Percentiles rank a stretch among this genome's conserved stretches.
phyloP scores from a whole-genome alignment of 78 protist genomes.

The Emiliania huxleyi region DNA sequence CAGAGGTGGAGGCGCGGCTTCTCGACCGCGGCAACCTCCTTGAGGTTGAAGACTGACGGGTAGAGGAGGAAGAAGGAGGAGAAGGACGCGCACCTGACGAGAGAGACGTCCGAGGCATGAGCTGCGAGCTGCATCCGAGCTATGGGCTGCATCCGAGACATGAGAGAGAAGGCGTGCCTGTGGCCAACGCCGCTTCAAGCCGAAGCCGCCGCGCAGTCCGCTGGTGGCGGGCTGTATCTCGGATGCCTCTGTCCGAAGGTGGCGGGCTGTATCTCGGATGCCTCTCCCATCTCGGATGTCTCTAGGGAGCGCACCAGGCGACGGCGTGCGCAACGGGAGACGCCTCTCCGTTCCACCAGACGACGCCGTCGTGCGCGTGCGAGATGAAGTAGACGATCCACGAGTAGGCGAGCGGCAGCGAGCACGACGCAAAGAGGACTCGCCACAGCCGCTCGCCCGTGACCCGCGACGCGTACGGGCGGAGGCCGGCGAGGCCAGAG shows the following conservation, averaged over 20 bases:
- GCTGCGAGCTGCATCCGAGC: too few relatives aligned
- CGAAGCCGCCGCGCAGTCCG: too few relatives aligned
- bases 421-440: neutral
- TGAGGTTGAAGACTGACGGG: neutral
- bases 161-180: too few relatives aligned
- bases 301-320: neutral
- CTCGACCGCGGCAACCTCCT: neutral
- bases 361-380: neutral
- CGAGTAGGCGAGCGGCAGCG: neutral
- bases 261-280: too few relatives aligned
- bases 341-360: neutral
- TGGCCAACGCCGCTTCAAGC: too few relatives aligned
- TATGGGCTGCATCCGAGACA: too few relatives aligned
- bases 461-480: neutral
- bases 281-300: too few relatives aligned
- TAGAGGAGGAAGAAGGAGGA: constrained; percentile 24
- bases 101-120: neutral
- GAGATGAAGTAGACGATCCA: neutral
- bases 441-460: constrained; percentile 7
- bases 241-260: too few relatives aligned
- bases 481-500: neutral
- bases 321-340: neutral
- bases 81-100: neutral
- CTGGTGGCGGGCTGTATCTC: too few relatives aligned
- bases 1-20: neutral